Base-by-base conservation (phyloP, 495 filamentous ascomycete species). In the Neurospora intermedia region DNA sequence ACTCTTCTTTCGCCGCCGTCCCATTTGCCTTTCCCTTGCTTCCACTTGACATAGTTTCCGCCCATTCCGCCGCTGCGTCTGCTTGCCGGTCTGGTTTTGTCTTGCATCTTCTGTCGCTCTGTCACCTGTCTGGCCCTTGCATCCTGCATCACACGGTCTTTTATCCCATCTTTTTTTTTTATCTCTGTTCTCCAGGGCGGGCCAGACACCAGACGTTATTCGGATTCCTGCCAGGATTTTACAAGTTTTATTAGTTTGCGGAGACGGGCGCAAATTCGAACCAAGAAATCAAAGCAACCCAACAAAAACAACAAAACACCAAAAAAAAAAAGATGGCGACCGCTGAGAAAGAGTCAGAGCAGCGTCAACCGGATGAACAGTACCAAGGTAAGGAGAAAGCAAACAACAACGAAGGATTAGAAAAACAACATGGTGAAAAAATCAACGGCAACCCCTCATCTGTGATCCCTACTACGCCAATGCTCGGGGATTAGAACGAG, bases 251-350 rank as follows among this genome's bases (percentile, higher is more conserved):
- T 66, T 66, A 35, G 54, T 18, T 66, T 66, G 54, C 54, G 54
- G 54, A 66, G 27, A 66, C 27, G 6, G 54, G 54, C 5, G 54
- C 54, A 66, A 66, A 66, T 66, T 66, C 54, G 31, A 16, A 16
- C 27, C 15, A 66, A 66, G 23, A 18, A 3, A 66, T 66, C 27
- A 66, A 35, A 66, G 23, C n/a, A 70, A 48, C 18, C 27, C 43
- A 40, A 69, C 10, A 8, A 8, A 8, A 8, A 8, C 1, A 35
- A 43, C 40, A 41, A 75, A 69, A 39, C 6, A 39, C 35, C 35
- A 38, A 39, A 39, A 39, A 8, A 42, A 38, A 6, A 35, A 75
- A 66, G 54, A 80, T 79, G 76, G 73, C 72, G 69, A 73, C 75
- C 43, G 72, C 43, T 66, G 40, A 62, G 69, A 72, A 73, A 69